Evolutionary conservation across 2,329 filamentous ascomycete species (phyloP).

Genomic region (Phyllachora maydis): DNA sequence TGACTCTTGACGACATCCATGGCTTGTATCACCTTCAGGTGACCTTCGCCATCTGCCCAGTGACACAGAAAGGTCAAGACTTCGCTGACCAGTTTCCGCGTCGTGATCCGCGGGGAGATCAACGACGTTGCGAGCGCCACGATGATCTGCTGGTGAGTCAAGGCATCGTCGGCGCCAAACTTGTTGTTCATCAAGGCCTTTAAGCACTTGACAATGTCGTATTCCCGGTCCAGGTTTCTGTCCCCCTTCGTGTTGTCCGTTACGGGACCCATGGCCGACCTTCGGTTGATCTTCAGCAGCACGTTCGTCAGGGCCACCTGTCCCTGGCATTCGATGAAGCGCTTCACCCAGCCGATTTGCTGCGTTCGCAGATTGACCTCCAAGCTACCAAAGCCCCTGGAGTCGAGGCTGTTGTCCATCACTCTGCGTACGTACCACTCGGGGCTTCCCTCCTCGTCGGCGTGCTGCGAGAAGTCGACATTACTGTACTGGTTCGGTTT

Average conservation of each 20-base stretch:
- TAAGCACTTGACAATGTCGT: constrained; percentile 93
- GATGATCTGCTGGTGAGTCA: constrained; percentile 76
- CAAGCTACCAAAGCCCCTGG: constrained; percentile 79
- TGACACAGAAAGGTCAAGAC: constrained; percentile 92
- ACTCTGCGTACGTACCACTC: constrained; percentile 97
- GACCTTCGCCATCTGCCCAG: constrained; percentile 70
- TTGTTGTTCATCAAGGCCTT: constrained; percentile 99
- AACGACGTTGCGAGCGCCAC: constrained; percentile 72
- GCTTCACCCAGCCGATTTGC: constrained; percentile 92
- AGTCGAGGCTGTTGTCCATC: constrained; percentile 84
- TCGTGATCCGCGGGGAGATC: constrained; percentile 74
- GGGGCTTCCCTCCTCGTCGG: constrained; percentile 86
- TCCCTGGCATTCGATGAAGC: constrained; percentile 92
- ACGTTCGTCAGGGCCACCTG: constrained; percentile 92
- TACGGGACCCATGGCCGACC: constrained; percentile 53
- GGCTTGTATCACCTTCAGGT: constrained; percentile 82
- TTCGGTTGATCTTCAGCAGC: constrained; percentile 80
- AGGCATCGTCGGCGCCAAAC: constrained; percentile 89
- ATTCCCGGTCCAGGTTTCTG: constrained; percentile 75
- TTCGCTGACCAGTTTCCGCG: constrained; percentile 86
- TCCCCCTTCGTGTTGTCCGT: constrained; percentile 38
- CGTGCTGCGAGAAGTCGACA: constrained; percentile 51
- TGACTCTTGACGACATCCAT: constrained; percentile 80
- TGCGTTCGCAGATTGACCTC: constrained; percentile 91
- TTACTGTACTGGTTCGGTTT: constrained; percentile 51